A percentile compares a stretch with the other conserved stretches of the same genome.
Conservation (phyloP, 2,329 filamentous ascomycete species). For the Stemphylium beticola region DNA sequence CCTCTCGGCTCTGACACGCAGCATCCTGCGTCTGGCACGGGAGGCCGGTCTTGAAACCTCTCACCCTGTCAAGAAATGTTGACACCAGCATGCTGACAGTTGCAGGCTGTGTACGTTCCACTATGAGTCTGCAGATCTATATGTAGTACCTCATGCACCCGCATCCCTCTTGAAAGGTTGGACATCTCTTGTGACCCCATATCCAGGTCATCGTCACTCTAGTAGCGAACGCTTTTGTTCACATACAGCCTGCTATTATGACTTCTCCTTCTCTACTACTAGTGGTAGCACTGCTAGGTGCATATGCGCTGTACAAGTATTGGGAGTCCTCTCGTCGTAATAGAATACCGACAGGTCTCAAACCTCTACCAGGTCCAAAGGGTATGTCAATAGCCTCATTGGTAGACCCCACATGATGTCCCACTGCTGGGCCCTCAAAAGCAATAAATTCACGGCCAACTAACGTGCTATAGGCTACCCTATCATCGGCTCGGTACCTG, state of each 20-base stretch:
- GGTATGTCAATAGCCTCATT: constrained; percentile 33
- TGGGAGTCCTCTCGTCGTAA: constrained; percentile 32
- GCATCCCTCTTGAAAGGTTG: constrained; percentile 13
- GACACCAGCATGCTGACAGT: constrained; percentile 21
- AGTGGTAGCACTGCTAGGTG: constrained; percentile 27
- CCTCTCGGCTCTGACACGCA: constrained; percentile 27
- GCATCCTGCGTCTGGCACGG: constrained; percentile 23
- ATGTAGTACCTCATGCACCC: constrained; percentile 32
- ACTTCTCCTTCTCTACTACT: constrained; percentile 38
- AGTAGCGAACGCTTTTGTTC: constrained; percentile 4
- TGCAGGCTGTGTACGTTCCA: constrained; percentile 23
- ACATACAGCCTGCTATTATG: constrained; percentile 32
- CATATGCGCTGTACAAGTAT: constrained; percentile 41
- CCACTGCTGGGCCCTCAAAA: neutral
- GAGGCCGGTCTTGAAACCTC: constrained; percentile 30
- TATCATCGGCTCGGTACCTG: constrained; percentile 51
- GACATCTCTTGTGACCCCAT: constrained; percentile 15
- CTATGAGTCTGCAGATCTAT: constrained; percentile 30
- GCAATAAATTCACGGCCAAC: constrained; percentile 12
- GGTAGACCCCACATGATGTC: neutral
- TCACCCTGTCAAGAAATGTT: constrained; percentile 17
- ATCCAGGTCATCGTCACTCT: constrained; percentile 13
- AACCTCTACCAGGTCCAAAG: constrained; percentile 50
- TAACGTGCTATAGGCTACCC: constrained; percentile 47
- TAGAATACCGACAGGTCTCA: constrained; percentile 43